Percentiles rank a stretch among this genome's conserved stretches.
phyloP scores from a whole-genome alignment of 2,329 filamentous ascomycete genomes.

The Apiospora sp. region DNA sequence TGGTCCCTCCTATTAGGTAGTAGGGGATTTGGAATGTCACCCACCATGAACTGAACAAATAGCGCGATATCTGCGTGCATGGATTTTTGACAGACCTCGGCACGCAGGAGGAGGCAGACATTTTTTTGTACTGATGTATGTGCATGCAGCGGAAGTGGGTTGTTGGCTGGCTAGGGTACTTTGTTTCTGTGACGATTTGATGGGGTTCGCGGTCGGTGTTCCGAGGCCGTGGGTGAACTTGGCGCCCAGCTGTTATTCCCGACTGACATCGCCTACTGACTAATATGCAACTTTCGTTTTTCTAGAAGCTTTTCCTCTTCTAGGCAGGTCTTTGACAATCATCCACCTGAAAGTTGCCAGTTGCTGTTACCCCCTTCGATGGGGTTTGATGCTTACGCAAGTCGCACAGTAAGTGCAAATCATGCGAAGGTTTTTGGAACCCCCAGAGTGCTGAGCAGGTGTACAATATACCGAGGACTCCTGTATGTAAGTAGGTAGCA shows the following conservation, averaged over 20 bases:
- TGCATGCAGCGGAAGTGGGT: not conserved
- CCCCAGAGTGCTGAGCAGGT: too few relatives aligned
- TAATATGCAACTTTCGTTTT: not conserved
- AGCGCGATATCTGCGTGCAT: not conserved
- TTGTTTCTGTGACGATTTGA: constrained; percentile 8
- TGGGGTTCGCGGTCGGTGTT: constrained; percentile 20
- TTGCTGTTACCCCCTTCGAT: not conserved
- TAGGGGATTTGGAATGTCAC: not conserved
- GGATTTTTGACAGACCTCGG: not conserved
- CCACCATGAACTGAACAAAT: constrained; percentile 4
- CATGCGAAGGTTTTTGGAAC: not conserved
- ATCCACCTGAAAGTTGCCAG: not conserved
- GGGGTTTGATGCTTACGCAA: not conserved
- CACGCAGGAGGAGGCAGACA: not conserved
- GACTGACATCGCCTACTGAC: constrained; percentile 7
- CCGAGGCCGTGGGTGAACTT: constrained; percentile 10
- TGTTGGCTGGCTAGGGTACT: not conserved
- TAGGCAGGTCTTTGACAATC: not conserved
- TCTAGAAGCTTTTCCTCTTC: not conserved
- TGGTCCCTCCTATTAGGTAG: not conserved
- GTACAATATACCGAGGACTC: not conserved
- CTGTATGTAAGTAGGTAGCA: not conserved
- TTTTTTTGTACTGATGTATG: not conserved
- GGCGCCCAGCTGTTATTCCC: not conserved
- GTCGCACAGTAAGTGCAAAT: not conserved